Conservation (phyloP, 1,284 basidiomycete species). For the Meripilus lineatus region DNA sequence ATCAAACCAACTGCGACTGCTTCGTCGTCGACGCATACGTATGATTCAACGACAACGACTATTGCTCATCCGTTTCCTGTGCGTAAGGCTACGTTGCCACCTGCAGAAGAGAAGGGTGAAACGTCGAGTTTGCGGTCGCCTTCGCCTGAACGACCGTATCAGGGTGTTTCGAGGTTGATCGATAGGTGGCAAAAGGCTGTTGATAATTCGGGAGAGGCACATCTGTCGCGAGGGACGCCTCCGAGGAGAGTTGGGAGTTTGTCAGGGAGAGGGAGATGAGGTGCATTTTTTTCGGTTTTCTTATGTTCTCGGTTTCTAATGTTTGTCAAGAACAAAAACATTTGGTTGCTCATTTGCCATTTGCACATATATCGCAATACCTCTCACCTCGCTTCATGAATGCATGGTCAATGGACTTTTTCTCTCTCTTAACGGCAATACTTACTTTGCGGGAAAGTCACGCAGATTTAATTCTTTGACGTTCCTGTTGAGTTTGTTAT, state of each 20-base stretch:
- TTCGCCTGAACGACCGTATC: slow-evolving; percentile 71
- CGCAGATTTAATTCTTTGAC: too few species aligned
- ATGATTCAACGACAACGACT: slow-evolving; percentile 11
- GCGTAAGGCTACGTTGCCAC: slow-evolving; percentile 6
- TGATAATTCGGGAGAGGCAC: slow-evolving; percentile 39
- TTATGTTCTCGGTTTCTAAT: too few species aligned
- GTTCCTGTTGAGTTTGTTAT: too few species aligned
- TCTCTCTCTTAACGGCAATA: too few species aligned
- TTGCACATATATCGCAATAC: too few species aligned
- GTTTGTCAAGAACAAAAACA: too few species aligned
- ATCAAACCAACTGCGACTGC: slow-evolving; percentile 7
- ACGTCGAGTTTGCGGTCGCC: slow-evolving; percentile 40
- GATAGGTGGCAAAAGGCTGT: slow-evolving; percentile 81
- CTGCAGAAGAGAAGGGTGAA: slow-evolving; percentile 6
- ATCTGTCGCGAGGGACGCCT: neutral
- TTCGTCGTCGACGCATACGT: too few species aligned
- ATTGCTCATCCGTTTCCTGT: slow-evolving; percentile 6
- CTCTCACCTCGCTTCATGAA: too few species aligned
- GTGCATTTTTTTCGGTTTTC: neutral
- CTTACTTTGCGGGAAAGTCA: too few species aligned
- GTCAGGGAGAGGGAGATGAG: slow-evolving; percentile 7
- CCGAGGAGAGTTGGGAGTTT: slow-evolving; percentile 8
- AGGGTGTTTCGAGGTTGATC: slow-evolving; percentile 76
- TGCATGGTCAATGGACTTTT: too few species aligned
- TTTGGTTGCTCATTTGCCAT: too few species aligned